Conservation (phyloP, 495 filamentous ascomycete genomes). For the Hyaloscypha hepaticicola region DNA sequence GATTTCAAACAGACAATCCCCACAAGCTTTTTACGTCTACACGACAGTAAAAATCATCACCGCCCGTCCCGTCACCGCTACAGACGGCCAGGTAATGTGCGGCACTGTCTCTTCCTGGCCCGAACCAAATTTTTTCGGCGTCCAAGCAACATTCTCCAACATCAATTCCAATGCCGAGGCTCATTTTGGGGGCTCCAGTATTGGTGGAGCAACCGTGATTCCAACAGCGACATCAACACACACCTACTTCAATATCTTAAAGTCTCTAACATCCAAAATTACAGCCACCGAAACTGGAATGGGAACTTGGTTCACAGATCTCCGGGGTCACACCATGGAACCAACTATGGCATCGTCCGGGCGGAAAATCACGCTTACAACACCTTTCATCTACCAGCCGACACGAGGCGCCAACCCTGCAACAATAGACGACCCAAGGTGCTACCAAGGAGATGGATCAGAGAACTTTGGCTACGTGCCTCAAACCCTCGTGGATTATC, state of each 20-base stretch:
- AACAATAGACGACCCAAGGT: neutral
- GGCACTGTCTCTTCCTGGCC: conserved; percentile 3
- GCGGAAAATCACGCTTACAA: conserved; percentile 16
- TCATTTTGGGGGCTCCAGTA: conserved; percentile 23
- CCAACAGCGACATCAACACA: neutral
- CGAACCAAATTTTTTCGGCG: neutral
- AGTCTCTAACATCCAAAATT: neutral
- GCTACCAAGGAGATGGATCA: conserved; percentile 1
- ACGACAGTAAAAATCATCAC: conserved; percentile 26
- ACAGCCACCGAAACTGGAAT: neutral
- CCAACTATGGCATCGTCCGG: neutral
- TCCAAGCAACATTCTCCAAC: conserved; percentile 4
- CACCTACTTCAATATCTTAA: neutral
- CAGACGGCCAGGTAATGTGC: conserved; percentile 10
- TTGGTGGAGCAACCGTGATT: neutral
- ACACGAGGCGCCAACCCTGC: neutral
- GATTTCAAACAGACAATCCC: conserved; percentile 20
- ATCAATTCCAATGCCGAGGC: conserved; percentile 27
- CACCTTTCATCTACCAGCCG: conserved; percentile 27
- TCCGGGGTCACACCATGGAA: neutral
- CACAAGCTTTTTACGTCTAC: conserved; percentile 29
- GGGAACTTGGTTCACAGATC: neutral
- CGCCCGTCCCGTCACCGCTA: conserved; percentile 9
- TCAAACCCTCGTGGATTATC: conserved; percentile 22
- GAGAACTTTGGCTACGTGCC: conserved; percentile 27